Base-by-base conservation (phyloP, 495 filamentous ascomycete species). In the Aspergillus steynii region DNA sequence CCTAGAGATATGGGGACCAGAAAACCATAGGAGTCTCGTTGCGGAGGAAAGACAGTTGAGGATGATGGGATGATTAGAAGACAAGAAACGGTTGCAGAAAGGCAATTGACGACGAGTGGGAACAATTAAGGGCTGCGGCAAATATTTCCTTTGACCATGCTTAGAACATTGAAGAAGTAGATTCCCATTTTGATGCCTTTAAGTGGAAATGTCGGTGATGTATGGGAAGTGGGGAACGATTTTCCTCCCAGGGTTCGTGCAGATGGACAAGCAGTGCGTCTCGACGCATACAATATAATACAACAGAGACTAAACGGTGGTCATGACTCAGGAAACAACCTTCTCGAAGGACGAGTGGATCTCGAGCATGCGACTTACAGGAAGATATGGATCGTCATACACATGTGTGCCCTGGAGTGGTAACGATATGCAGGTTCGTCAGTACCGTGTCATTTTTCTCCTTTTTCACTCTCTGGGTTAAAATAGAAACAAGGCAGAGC, bases 141-240 rank as follows among this genome's bases (percentile, higher is more conserved):
- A 50, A 50, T 10, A 29, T 27, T 47, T 50, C 47, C 29, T 26
- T 34, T 34, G 25, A 25, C 25, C 47, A 58, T 58, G 27, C 56
- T 58, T 58, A 29, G 25, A 50, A 29, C 31, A 34, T 12, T 50
- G 26, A 50, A 50, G 29, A 32, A 7, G 27, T 47, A 50, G 26
- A 32, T 9, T 58, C 56, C 28, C 56, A 58, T 58, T 50, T 50
- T 58, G 47, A 27, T 50, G 48, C 4, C 45, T 31, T 47, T 47
- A 47, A 14, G 47, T 49, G 27, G 34, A 34, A 58, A 28, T 50
- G 31, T n/a, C 27, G 14, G 42, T 9, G 56, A 34, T 50, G 56
- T 34, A 47, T 14, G 15, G 53, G 3, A n/a, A n/a, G 27, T 42
- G 20, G 32, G 37, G 37, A 42, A 42, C 37, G 37, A 15, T 42